Base-by-base conservation (phyloP, 2,329 filamentous ascomycete species). In the Teratosphaeria zuluensis region DNA sequence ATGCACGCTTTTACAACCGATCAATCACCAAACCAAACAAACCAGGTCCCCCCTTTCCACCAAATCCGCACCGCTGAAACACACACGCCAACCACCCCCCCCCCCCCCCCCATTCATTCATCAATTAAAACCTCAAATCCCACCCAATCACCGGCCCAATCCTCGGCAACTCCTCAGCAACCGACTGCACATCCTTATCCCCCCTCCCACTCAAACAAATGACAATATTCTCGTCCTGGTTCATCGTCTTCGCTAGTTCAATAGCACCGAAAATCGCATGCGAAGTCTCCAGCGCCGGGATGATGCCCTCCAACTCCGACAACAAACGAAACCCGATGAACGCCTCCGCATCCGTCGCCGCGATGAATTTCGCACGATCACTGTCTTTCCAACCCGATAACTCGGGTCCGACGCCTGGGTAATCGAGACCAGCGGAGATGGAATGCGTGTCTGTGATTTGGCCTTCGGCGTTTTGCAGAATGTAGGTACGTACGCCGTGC, bases 111-210 rank as follows among this genome's bases (percentile, higher is more conserved):
- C 24, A 2, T 28, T 6, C 33, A 9, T 6, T 6, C 33, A 2
- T 35, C 2, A 9, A 2, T 35, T 65, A 70, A 55, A 70, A 85
- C 64, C 83, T 77, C 75, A 85, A 69, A 71, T 86, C 83, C 83
- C 83, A 86, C 54, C 81, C 90, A 75, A 97, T 97, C 78, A 87
- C 80, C 7, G 92, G 92, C 0, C 94, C 92, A 63, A 97, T 74
- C 66, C 82, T 88, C 24, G 92, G 92, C 70, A 97, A 77, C 77
- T 95, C 90, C 70, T 97, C 94, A 0, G 94, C 94, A 56, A 99
- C 92, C 69, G 90, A 95, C 83, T 99, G 92, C 60, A 99, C 94
- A 71, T 99, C 94, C 84, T 99, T 99, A 76, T 99, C 94, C 63
- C 94, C 94, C 66, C 94, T 81, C 8, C 94, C 94, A 70, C 89